Evolutionary conservation across 1,139 yeast species (phyloP).

Genomic region (Suhomyces guaymorum): DNA sequence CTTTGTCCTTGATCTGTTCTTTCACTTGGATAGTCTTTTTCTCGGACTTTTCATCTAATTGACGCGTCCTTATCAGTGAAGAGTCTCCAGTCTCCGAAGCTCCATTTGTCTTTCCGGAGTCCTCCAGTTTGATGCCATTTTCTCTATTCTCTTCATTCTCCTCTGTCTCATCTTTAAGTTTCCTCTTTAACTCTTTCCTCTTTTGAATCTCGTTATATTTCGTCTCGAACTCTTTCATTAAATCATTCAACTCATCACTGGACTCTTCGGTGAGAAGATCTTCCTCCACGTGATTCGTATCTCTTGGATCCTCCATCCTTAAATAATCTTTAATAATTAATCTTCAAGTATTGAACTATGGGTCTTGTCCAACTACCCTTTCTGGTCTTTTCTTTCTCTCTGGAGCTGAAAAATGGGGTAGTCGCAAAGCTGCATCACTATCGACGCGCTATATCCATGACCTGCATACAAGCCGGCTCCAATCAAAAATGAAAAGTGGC

Average conservation of each 20-base stretch:
- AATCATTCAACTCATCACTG: slow-evolving; percentile 25
- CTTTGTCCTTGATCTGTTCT: too few relatives aligned
- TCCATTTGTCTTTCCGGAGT: too few relatives aligned
- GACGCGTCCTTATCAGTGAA: too few relatives aligned
- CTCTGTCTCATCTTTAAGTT: slow-evolving; percentile 2
- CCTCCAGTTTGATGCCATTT: slow-evolving; percentile 3
- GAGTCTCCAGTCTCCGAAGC: too few relatives aligned
- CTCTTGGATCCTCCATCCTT: slow-evolving; percentile 25
- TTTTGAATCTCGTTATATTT: slow-evolving; percentile 20
- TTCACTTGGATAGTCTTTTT: too few relatives aligned
- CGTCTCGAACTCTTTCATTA: slow-evolving; percentile 25
- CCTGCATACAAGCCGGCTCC: slow-evolving; percentile 1
- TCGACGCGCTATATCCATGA: neutral
- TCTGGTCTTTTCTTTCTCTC: too few relatives aligned
- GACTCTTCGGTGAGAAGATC: slow-evolving; percentile 27
- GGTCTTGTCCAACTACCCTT: too few relatives aligned
- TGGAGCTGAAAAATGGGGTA: neutral
- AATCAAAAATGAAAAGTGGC: neutral
- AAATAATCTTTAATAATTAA: too few relatives aligned
- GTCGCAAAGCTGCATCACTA: neutral
- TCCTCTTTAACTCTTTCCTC: slow-evolving; percentile 12
- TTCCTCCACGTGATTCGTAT: slow-evolving; percentile 13
- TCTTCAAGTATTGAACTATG: too few relatives aligned
- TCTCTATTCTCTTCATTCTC: slow-evolving; percentile 4
- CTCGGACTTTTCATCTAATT: too few relatives aligned